phyloP scores from a whole-genome alignment of 2,329 filamentous ascomycete species.

The Xylariomycetidae sp. region DNA sequence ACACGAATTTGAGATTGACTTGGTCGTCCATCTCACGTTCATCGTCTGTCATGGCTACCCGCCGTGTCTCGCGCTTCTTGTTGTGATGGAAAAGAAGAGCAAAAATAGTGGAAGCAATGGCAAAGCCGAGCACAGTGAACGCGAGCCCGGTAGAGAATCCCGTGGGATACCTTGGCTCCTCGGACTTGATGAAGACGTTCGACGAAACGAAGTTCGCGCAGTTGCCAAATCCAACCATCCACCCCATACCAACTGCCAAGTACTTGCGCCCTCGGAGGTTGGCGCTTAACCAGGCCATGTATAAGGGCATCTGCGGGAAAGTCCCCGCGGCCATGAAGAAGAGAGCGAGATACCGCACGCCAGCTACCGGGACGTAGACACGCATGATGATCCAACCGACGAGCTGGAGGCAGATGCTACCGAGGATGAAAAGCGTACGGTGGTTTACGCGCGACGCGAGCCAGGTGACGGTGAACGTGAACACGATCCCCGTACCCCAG shows the following conservation, averaged over 20 bases:
- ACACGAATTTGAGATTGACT: slow-evolving; percentile 20
- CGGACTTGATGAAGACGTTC: slow-evolving; percentile 33
- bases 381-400: slow-evolving; percentile 24
- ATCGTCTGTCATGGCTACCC: slow-evolving; percentile 12
- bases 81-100: slow-evolving; percentile 12
- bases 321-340: slow-evolving; percentile 25
- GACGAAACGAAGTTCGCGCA: slow-evolving; percentile 35
- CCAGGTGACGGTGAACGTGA: slow-evolving; percentile 19
- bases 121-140: slow-evolving; percentile 18
- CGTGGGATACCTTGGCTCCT: slow-evolving; percentile 31
- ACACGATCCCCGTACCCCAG: slow-evolving; percentile 21
- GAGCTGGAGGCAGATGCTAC: slow-evolving; percentile 18
- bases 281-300: slow-evolving; percentile 31
- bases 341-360: slow-evolving; percentile 22
- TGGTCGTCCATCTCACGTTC: slow-evolving; percentile 18
- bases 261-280: slow-evolving; percentile 35
- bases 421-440: slow-evolving; percentile 20
- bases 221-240: slow-evolving; percentile 37
- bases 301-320: slow-evolving; percentile 23
- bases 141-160: slow-evolving; percentile 32
- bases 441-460: slow-evolving; percentile 14
- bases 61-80: slow-evolving; percentile 12
- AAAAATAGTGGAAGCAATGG: slow-evolving; percentile 9
- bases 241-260: slow-evolving; percentile 33
- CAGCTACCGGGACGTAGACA: slow-evolving; percentile 15